Evolutionary conservation across 306 rosid genomes (phyloP).

Genomic region (Cucurbita maxima): DNA sequence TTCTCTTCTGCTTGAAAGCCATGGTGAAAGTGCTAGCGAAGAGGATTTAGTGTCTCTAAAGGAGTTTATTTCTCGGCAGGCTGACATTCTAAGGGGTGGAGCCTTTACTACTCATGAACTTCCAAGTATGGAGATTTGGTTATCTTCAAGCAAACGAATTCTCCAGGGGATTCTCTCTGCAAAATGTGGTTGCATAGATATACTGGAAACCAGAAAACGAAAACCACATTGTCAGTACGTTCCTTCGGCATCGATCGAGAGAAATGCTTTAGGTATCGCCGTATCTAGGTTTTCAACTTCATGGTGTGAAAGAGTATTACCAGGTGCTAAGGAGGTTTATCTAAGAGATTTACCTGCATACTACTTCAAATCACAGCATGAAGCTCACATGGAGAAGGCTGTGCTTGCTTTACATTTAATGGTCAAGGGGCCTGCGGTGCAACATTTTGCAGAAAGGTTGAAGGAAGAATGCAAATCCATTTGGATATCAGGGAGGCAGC

Average conservation of each 20-base stretch:
- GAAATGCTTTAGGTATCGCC: constrained; percentile 42
- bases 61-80: constrained; percentile 76
- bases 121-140: constrained; percentile 72
- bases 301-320: constrained; percentile 76
- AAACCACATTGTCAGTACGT: constrained; percentile 46
- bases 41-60: constrained; percentile 62
- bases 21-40: constrained; percentile 46
- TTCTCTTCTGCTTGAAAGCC: constrained; percentile 76
- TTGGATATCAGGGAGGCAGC: constrained; percentile 83
- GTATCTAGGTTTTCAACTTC: constrained; percentile 61
- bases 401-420: constrained; percentile 53
- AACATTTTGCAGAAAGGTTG: constrained; percentile 46
- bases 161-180: constrained; percentile 62
- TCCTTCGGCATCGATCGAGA: constrained; percentile 32
- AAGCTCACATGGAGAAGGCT: constrained; percentile 57
- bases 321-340: constrained; percentile 73
- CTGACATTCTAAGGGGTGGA: constrained; percentile 75
- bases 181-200: constrained; percentile 69
- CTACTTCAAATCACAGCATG: constrained; percentile 66
- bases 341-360: constrained; percentile 67
- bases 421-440: constrained; percentile 77
- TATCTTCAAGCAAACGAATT: constrained; percentile 54
- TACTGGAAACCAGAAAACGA: constrained; percentile 44
- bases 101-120: constrained; percentile 58
- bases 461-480: constrained; percentile 73